Evolutionary conservation across 2,329 filamentous ascomycete genomes (phyloP).

Genomic region (Fusarium temperatum): DNA sequence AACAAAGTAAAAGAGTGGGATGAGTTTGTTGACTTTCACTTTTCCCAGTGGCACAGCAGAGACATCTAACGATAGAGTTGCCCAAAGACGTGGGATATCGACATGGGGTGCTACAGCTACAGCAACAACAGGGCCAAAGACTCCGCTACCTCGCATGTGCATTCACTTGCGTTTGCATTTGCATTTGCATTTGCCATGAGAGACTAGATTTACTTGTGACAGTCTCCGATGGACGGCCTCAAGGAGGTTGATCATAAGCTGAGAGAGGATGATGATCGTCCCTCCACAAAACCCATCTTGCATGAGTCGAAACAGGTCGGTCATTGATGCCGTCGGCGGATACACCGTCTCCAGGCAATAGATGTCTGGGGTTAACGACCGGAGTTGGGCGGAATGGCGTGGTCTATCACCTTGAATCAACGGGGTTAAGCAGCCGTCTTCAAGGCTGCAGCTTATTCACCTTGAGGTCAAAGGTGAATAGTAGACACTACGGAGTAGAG

Average conservation of each 20-base stretch:
- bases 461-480: not conserved
- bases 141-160: slow-evolving; percentile 31
- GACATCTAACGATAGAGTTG: not conserved
- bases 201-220: slow-evolving; percentile 23
- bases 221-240: slow-evolving; percentile 1
- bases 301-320: slow-evolving; percentile 20
- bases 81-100: slow-evolving; percentile 7
- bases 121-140: slow-evolving; percentile 1
- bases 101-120: not conserved
- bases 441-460: not conserved
- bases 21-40: not conserved
- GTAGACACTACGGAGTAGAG: too few species aligned
- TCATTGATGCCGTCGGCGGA: slow-evolving; percentile 12
- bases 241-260: not conserved
- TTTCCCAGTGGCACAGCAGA: slow-evolving; percentile 13
- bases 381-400: slow-evolving; percentile 29
- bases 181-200: slow-evolving; percentile 15
- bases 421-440: slow-evolving; percentile 6
- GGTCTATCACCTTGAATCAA: slow-evolving; percentile 2
- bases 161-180: not conserved
- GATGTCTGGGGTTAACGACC: slow-evolving; percentile 8
- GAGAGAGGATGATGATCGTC: not conserved
- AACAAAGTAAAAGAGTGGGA: slow-evolving; percentile 8
- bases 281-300: slow-evolving; percentile 11
- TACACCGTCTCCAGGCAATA: slow-evolving; percentile 2